Evolutionary conservation across 2,329 filamentous ascomycete genomes (phyloP).

Genomic region (Curvularia verruculosa): DNA sequence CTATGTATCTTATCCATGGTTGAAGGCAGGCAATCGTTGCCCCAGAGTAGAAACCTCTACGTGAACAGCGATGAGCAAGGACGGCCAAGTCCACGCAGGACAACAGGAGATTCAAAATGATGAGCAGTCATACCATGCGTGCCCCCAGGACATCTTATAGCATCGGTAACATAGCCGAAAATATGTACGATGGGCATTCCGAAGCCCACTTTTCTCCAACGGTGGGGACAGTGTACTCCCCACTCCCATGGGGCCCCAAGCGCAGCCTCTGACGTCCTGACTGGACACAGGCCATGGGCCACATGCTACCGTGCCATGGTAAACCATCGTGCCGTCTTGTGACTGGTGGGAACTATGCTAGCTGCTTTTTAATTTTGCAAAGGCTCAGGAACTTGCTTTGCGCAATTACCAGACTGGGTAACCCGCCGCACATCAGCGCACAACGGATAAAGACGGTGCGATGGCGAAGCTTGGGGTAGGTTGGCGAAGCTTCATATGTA

Average conservation of each 20-base stretch:
- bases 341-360: not conserved
- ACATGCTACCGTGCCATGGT: constrained; percentile 1
- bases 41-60: not conserved
- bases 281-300: constrained; percentile 1
- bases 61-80: not conserved
- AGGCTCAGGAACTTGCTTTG: not conserved
- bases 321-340: not conserved
- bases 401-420: not conserved
- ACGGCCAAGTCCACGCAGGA: not conserved
- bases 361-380: not conserved
- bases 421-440: not conserved
- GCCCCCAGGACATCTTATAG: not conserved
- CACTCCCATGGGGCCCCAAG: constrained; percentile 6
- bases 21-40: not conserved
- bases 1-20: constrained; percentile 36
- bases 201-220: constrained; percentile 4
- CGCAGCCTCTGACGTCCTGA: not conserved
- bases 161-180: not conserved
- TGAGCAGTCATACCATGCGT: not conserved
- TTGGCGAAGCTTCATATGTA: not conserved
- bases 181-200: not conserved
- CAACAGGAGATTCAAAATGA: not conserved
- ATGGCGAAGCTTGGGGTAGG: not conserved
- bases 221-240: not conserved
- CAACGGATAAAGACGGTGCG: not conserved